Evolutionary conservation across 202 grass and related monocot species (phyloP).

Genomic region (Saccharum hybrid): DNA sequence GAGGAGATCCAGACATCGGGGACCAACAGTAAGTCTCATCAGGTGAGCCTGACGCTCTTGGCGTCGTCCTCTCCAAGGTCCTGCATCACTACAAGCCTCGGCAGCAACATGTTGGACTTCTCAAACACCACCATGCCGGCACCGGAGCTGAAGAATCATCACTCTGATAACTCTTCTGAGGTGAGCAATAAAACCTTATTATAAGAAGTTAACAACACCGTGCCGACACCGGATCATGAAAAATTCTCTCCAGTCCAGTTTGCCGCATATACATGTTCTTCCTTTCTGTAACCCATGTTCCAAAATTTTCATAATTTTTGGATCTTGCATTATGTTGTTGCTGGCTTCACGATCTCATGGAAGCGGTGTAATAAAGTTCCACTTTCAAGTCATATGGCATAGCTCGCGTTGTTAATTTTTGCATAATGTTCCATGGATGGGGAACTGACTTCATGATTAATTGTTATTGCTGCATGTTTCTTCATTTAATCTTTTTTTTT

Average conservation of each 20-base stretch:
- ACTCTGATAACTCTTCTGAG: constrained; percentile 77
- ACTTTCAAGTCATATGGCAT: not conserved
- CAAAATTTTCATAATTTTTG: constrained; percentile 17
- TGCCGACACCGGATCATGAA: not conserved
- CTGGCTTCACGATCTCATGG: not conserved
- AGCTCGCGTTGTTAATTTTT: not conserved
- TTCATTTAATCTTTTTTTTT: constrained; percentile 22
- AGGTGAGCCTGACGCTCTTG: constrained; percentile 65
- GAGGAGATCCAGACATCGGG: constrained; percentile 50
- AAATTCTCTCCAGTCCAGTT: not conserved
- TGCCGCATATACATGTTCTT: not conserved
- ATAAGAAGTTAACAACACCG: not conserved
- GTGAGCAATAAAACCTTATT: constrained; percentile 40
- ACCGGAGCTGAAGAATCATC: constrained; percentile 53
- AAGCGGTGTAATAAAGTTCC: not conserved
- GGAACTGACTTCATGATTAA: constrained; percentile 21
- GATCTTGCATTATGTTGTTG: not conserved
- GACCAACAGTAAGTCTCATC: constrained; percentile 56
- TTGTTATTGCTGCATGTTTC: constrained; percentile 23
- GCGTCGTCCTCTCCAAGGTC: constrained; percentile 67
- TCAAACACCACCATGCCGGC: constrained; percentile 44
- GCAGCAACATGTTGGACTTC: constrained; percentile 75
- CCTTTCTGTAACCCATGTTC: not conserved
- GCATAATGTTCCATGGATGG: not conserved
- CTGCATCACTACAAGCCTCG: constrained; percentile 61